Conservation (phyloP, 306 rosid genomes). For the Canavalia ensiformis region DNA sequence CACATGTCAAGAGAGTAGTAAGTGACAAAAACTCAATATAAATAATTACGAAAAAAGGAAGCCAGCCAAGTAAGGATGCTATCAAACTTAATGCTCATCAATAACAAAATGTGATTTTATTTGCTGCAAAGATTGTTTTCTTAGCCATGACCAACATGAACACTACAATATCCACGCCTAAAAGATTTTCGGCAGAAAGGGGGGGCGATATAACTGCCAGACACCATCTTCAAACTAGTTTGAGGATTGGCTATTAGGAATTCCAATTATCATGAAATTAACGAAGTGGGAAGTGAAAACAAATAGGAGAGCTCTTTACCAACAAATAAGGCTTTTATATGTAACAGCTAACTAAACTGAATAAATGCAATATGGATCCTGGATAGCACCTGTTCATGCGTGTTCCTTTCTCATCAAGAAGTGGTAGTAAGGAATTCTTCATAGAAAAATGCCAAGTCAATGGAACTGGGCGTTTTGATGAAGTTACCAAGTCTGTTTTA, state of each 20-base stretch:
- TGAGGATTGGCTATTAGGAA: slow-evolving; percentile 29
- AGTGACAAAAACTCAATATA: not conserved
- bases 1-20: slow-evolving; percentile 7
- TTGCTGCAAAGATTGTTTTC: slow-evolving; percentile 1
- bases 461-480: slow-evolving; percentile 94
- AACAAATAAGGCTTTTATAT: slow-evolving; percentile 19
- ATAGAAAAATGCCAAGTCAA: slow-evolving; percentile 93
- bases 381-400: slow-evolving; percentile 79
- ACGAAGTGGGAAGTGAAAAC: slow-evolving; percentile 34
- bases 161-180: not conserved
- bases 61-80: slow-evolving; percentile 5
- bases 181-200: not conserved
- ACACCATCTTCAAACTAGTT: slow-evolving; percentile 36
- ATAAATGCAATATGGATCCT: slow-evolving; percentile 37
- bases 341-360: slow-evolving; percentile 37
- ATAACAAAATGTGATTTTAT: slow-evolving; percentile 26
- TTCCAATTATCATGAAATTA: slow-evolving; percentile 33
- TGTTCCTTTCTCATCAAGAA: slow-evolving; percentile 84
- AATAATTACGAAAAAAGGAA: not conserved
- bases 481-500: slow-evolving; percentile 89
- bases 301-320: slow-evolving; percentile 3
- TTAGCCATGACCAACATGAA: slow-evolving; percentile 6
- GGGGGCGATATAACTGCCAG: slow-evolving; percentile 4
- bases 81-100: slow-evolving; percentile 35
- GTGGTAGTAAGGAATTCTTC: slow-evolving; percentile 77